Base-by-base conservation (phyloP, 805 yeast species). In the Schwanniomyces sp. region DNA sequence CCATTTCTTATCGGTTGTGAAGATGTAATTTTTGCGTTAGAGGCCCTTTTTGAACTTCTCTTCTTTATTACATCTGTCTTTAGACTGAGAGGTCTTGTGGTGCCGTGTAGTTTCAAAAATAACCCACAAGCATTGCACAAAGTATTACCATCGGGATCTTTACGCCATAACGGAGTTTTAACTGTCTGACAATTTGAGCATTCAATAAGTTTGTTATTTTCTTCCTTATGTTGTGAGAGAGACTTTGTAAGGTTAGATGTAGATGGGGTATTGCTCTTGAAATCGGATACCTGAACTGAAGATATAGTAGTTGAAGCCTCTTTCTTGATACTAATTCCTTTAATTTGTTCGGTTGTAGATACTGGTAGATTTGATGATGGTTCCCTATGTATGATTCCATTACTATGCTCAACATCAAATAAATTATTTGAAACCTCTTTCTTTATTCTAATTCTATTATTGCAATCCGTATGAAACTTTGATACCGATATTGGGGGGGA, bases 71-170 rank as follows among this genome's bases (percentile, higher is more conserved):
- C 77, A 52, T 80, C 85, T 0, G 82, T 80, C 49, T 80, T 80
- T 47, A 80, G 64, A 21, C 84, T 76, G 21, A 82, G 63, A 1
- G 86, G 86, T 44, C 86, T 63, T 59, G 80, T 79, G 2, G 85
- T 79, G 14, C 86, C 86, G 55, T 82, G 86, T 16, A 82, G 62
- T 55, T 81, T 81, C 45, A 76, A 72, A 56, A 81, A 82, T 18
- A 82, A 65, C 0, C 86, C 86, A 66, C 86, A 82, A 0, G 86
- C 86, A 57, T 82, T 82, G 58, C 86, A 82, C 5, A 82, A 66
- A 2, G 86, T 80, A 50, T 80, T 78, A 1, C 86, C 86, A 25
- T 64, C 70, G 6, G 82, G 76, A 56, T 81, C 84, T 56, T 80
- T 73, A 40, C 86, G 64, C 86, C 86, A 82, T 21, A 82, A 66